Evolutionary conservation across 2,329 filamentous ascomycete species (phyloP), one percentile per base, ranked within the genome.

Genomic region (Ophiostoma quercus): DNA sequence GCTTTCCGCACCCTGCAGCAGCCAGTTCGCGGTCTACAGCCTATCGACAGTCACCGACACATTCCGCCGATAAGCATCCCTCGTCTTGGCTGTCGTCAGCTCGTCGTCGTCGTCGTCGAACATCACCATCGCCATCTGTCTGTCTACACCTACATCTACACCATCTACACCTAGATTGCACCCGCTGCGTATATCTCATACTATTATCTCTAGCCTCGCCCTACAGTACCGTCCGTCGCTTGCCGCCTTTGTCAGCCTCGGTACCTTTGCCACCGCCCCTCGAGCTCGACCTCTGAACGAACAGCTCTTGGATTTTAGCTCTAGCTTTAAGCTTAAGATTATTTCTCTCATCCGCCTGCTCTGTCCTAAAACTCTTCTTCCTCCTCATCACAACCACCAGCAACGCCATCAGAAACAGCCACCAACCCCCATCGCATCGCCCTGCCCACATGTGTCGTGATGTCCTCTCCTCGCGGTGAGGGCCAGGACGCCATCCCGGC

Each of bases 381-480:
- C 11, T 41, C 39, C 39, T 41, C 39, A 41, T 41, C 39, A 29
- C 25, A 51, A 47, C 14, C 34, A 54, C n/a, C 3, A 5, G 9
- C 19, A 47, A 47, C 25, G 25, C 25, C 25, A 29, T 29, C 25
- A 29, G 25, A 29, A 29, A 29, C 25, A 29, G 25, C 25, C 25
- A 29, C 25, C 25, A 29, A 29, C 1, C 6, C 37, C 22, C 14
- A 8, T 8, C 9, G 3, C 60, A 43, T 9, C 47, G n/a, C 37
- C 68, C 65, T 12, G 34, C 29, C 34, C 70, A 57, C 70, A 71
- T 71, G 70, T 37, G 37, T 37, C 65, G 29, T 65, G 67, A 71
- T 71, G 70, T 66, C 70, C 54, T 69, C 70, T 65, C 43, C 11
- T 71, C 67, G 37, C 67, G 70, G 70, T 65, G 67, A 68, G 51